Percentiles rank a stretch among this genome's conserved stretches.
These are phyloP conservation scores for Tetrapisispora arboricola DNA, from an alignment of 805 yeast species.

Conservation along the genomic window DNA sequence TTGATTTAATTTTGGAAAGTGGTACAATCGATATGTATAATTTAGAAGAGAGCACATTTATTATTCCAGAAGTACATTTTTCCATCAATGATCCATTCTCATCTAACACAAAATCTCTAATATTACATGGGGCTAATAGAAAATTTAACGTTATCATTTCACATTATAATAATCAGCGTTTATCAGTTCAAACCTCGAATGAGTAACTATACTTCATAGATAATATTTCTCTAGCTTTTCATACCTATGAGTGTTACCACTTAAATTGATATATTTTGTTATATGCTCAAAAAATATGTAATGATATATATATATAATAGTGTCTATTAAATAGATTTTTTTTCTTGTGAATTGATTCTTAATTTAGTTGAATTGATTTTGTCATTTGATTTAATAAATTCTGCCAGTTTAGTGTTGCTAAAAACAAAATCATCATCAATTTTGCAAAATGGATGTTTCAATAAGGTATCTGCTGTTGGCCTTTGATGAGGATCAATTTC, in stretches of 20 bases:
- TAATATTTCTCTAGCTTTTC: too few species aligned
- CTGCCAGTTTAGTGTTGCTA: constrained; percentile 43
- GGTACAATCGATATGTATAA: constrained; percentile 9
- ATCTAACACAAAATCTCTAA: constrained; percentile 12
- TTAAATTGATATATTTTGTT: too few species aligned
- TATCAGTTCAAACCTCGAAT: too few species aligned
- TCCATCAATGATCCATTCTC: constrained; percentile 14
- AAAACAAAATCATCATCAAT: constrained; percentile 38
- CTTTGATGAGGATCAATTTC: constrained; percentile 66
- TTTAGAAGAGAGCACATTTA: constrained; percentile 22
- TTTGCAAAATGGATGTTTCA: constrained; percentile 43
- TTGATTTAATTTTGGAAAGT: constrained; percentile 13
- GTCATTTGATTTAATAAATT: constrained; percentile 39
- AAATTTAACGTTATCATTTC: constrained; percentile 17
- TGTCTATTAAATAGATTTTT: neutral
- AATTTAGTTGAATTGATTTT: constrained; percentile 26
- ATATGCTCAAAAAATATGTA: too few species aligned
- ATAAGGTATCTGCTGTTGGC: constrained; percentile 71
- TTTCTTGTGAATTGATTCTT: constrained; percentile 19
- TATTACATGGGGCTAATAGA: constrained; percentile 17
- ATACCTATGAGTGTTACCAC: too few species aligned
- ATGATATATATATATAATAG: neutral
- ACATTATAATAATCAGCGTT: constrained; percentile 10
- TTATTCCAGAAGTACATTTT: constrained; percentile 17
- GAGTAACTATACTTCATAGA: too few species aligned